Evolutionary conservation across 1,139 yeast species (phyloP).

Genomic region (Candida sp.): DNA sequence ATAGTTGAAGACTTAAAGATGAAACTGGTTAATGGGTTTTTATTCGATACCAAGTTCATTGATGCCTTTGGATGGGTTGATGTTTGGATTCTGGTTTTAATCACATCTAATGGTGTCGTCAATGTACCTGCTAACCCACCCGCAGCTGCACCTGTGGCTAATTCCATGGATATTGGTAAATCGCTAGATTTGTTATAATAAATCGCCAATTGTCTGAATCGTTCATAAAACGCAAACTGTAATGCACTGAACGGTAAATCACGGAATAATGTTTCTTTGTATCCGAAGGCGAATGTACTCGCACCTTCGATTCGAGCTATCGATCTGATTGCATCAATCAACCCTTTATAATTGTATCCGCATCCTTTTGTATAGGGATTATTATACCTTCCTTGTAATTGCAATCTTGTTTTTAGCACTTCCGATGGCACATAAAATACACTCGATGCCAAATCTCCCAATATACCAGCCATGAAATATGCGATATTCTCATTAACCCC

Average conservation of each 20-base stretch:
- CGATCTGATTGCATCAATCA: slow-evolving; percentile 63
- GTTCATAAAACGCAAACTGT: slow-evolving; percentile 94
- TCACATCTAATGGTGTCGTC: slow-evolving; percentile 87
- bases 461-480: slow-evolving; percentile 79
- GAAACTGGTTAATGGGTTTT: slow-evolving; percentile 10
- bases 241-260: slow-evolving; percentile 95
- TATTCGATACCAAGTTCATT: slow-evolving; percentile 5
- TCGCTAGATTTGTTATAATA: slow-evolving; percentile 34
- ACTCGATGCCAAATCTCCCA: slow-evolving; percentile 90
- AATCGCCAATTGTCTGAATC: slow-evolving; percentile 67
- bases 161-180: slow-evolving; percentile 59
- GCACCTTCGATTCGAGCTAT: slow-evolving; percentile 70
- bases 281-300: slow-evolving; percentile 79
- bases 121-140: slow-evolving; percentile 91
- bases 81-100: slow-evolving; percentile 92
- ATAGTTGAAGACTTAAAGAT: slow-evolving; percentile 53
- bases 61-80: slow-evolving; percentile 19
- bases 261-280: slow-evolving; percentile 86
- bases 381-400: slow-evolving; percentile 83
- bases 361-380: slow-evolving; percentile 70
- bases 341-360: slow-evolving; percentile 82
- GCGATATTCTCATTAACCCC: slow-evolving; percentile 76
- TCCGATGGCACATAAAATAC: slow-evolving; percentile 97
- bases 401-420: slow-evolving; percentile 90
- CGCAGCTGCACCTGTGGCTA: slow-evolving; percentile 90